Percentiles rank a stretch among this genome's conserved stretches.
phyloP scores from a whole-genome alignment of 176 grass and related monocot species.

The Puya raimondii region DNA sequence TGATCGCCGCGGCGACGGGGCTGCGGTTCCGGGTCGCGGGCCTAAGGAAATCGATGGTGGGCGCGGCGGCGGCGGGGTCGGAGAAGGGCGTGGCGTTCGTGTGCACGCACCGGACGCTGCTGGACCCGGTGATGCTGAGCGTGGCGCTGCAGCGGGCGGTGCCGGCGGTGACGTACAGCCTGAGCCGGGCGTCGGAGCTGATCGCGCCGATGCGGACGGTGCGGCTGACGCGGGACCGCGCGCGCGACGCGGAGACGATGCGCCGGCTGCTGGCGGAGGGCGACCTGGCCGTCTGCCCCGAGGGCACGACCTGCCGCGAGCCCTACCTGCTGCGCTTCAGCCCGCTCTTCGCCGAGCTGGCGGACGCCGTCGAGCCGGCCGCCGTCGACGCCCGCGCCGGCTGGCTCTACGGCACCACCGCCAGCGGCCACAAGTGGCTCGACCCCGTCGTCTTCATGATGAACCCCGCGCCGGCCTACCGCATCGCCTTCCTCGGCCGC shows the following conservation, averaged over 20 bases:
- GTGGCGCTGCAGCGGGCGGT: slow-evolving; percentile 42
- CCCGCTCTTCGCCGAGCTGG: slow-evolving; percentile 82
- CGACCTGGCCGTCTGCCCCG: slow-evolving; percentile 64
- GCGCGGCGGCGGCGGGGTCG: background rate
- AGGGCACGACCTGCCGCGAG: slow-evolving; percentile 92
- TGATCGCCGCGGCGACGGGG: slow-evolving; percentile 33
- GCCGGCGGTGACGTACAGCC: slow-evolving; percentile 81
- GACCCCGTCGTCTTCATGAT: slow-evolving; percentile 71
- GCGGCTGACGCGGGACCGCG: slow-evolving; percentile 57
- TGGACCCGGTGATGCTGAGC: slow-evolving; percentile 68
- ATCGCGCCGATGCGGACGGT: slow-evolving; percentile 77
- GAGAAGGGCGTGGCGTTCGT: slow-evolving; percentile 63
- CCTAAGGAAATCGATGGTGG: background rate
- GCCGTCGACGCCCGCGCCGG: slow-evolving; percentile 59
- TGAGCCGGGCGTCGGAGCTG: slow-evolving; percentile 52
- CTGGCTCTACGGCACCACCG: slow-evolving; percentile 59
- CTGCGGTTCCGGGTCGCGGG: slow-evolving; percentile 24
- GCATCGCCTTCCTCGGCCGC: slow-evolving; percentile 49
- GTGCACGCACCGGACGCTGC: slow-evolving; percentile 75
- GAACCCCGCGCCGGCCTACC: slow-evolving; percentile 52
- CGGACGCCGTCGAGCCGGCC: slow-evolving; percentile 74
- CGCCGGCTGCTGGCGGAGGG: slow-evolving; percentile 41
- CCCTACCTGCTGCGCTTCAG: slow-evolving; percentile 82
- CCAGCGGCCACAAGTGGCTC: slow-evolving; percentile 79
- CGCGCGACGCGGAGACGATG: slow-evolving; percentile 55